Evolutionary conservation across 2,329 filamentous ascomycete species (phyloP).

Genomic region (Colletotrichum sp.): DNA sequence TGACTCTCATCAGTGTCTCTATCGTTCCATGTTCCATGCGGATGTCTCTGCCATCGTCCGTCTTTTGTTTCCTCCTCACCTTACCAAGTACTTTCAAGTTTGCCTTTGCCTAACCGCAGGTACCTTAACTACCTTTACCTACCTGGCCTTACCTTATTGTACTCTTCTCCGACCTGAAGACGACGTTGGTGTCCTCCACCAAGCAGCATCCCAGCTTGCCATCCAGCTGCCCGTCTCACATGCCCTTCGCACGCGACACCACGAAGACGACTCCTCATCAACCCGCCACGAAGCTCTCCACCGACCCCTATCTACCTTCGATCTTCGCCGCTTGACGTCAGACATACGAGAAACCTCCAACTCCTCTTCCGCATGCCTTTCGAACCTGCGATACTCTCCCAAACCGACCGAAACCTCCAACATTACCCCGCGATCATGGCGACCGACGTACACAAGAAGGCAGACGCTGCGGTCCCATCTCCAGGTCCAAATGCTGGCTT

Average conservation of each 20-base stretch:
- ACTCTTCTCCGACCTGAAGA: neutral
- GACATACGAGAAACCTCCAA: neutral
- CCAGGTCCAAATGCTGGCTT: slow-evolving; percentile 15
- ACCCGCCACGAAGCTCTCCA: neutral
- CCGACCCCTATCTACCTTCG: neutral
- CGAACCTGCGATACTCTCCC: neutral
- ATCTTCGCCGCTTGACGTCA: neutral
- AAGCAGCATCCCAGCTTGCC: slow-evolving; percentile 9
- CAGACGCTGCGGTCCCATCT: slow-evolving; percentile 24
- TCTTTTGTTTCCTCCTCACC: neutral
- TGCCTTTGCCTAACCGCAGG: neutral
- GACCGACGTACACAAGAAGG: slow-evolving; percentile 38
- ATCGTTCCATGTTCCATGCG: neutral
- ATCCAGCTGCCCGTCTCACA: slow-evolving; percentile 14
- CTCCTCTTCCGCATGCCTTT: neutral
- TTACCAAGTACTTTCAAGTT: neutral
- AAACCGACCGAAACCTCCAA: neutral
- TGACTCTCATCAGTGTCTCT: neutral
- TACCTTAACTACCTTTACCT: neutral
- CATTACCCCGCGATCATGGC: slow-evolving; percentile 31
- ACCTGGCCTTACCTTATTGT: neutral
- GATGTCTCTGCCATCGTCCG: neutral
- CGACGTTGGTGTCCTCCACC: neutral
- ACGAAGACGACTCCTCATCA: neutral
- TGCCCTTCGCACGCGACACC: slow-evolving; percentile 17